Conservation (phyloP, 31 red algal species). For the Odonthalia washingtoniensis region DNA sequence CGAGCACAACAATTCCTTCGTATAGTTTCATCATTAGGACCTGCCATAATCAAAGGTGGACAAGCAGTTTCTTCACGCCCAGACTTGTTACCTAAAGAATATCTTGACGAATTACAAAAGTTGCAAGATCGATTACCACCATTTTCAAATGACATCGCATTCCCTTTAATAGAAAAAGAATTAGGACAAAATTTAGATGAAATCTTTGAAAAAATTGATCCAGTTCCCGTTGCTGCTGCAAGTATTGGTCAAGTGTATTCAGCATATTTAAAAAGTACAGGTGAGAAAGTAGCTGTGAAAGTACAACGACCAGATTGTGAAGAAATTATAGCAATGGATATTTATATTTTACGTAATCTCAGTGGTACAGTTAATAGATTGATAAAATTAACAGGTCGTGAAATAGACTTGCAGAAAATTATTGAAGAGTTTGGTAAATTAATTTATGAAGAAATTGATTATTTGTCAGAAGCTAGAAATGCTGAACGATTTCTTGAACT, state of each 20-base stretch:
- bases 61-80: constrained; percentile 95
- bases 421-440: constrained; percentile 99
- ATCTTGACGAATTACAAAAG: constrained; percentile 96
- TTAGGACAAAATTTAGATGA: constrained; percentile 75
- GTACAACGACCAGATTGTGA: constrained; percentile 96
- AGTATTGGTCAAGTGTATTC: constrained; percentile 98
- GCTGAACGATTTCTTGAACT: constrained; percentile 89
- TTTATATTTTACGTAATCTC: constrained; percentile 91
- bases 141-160: constrained; percentile 90
- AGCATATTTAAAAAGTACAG: constrained; percentile 73
- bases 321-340: constrained; percentile 91
- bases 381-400: constrained; percentile 81
- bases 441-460: constrained; percentile 97
- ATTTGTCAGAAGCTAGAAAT: constrained; percentile 93
- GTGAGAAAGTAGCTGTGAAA: constrained; percentile 93
- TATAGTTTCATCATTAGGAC: constrained; percentile 90
- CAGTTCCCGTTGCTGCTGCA: constrained; percentile 93
- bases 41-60: constrained; percentile 98
- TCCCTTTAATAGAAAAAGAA: constrained; percentile 90
- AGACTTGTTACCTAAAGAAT: constrained; percentile 97
- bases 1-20: constrained; percentile 89
- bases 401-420: constrained; percentile 92
- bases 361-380: constrained; percentile 81
- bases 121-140: constrained; percentile 95
- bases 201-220: constrained; percentile 90